Evolutionary conservation across 148 eudicot species (phyloP), one percentile per base, ranked within the genome.

Genomic region (Rhododendron griersonianum): DNA sequence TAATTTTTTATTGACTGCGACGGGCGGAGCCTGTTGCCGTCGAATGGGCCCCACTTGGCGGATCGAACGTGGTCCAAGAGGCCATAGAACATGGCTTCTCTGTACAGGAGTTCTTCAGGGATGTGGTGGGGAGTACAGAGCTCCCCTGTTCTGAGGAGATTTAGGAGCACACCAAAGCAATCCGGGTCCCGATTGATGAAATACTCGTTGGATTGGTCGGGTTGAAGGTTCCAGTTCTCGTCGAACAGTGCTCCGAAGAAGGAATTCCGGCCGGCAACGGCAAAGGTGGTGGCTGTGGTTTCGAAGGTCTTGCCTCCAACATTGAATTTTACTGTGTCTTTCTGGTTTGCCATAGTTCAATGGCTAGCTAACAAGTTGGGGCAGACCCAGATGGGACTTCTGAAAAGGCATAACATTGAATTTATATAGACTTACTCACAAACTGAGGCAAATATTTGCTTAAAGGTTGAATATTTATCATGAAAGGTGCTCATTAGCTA

Each of bases 121-220:
- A 96, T 55, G 85, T 88, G 74, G 9, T 90, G 82, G 1, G 96
- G 98, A 3, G 94, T 69, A 67, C 59, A 86, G 23, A 96, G 93
- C 53, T 91, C 92, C 57, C 96, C 95, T 0, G 98, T 93, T 48
- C 97, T 89, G 85, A 96, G 93, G 21, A 95, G 92, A 91, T 95
- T 96, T 9, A 96, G 92, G 45, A 96, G 89, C 71, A 94, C 87
- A 0, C 85, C 89, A 78, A 96, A 96, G 80, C 95, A 96, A 39
- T 95, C 94, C 0, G 97, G 96, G 90, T 94, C 94, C 5, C 98
- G 89, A 86, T 96, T 97, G 61, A 96, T 91, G 87, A 95, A 96
- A 76, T 91, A 74, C 16, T 91, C 91, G 6, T 23, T 85, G 82
- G 87, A 3, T 11, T 78, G 7, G 82, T 41, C 21, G 45, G 28